Percentiles rank a stretch among this genome's conserved stretches.
These are phyloP conservation scores for Avena sativa DNA, from an alignment of 176 grass and related monocot species.

Conservation along the genomic window DNA sequence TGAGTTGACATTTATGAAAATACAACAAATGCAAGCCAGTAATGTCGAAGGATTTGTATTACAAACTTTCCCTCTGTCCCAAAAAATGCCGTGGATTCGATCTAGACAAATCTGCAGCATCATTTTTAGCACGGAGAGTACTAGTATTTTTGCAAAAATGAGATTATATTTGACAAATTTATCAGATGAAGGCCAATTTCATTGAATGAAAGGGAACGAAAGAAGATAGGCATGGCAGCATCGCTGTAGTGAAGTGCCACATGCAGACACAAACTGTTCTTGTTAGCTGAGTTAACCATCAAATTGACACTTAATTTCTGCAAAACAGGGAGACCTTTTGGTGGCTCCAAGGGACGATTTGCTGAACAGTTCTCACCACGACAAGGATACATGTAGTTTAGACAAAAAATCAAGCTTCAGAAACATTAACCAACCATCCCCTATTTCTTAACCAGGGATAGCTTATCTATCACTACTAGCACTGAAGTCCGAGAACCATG, in stretches of 20 bases:
- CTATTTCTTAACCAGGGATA: conserved; percentile 27
- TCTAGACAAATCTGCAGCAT: too few relatives aligned
- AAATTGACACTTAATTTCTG: conserved; percentile 26
- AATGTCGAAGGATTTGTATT: background rate
- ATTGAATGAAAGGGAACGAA: too few relatives aligned
- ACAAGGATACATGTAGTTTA: background rate
- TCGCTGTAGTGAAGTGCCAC: background rate
- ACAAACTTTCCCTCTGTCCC: too few relatives aligned
- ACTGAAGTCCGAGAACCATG: background rate
- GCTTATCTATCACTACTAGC: background rate
- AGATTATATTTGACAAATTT: background rate
- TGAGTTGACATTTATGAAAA: background rate
- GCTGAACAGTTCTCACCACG: background rate
- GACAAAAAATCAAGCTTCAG: conserved; percentile 2
- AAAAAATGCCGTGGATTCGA: too few relatives aligned
- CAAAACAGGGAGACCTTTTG: background rate
- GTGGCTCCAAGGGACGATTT: background rate
- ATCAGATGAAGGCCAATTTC: background rate
- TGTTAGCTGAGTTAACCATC: background rate
- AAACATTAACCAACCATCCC: conserved; percentile 28
- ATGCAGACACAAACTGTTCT: background rate
- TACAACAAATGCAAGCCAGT: background rate
- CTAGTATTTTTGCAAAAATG: background rate
- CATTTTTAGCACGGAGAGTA: too few relatives aligned
- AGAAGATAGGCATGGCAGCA: background rate